These are phyloP conservation scores for Brassica juncea DNA, from an alignment of 345 rosid species.

Conservation along the genomic window DNA sequence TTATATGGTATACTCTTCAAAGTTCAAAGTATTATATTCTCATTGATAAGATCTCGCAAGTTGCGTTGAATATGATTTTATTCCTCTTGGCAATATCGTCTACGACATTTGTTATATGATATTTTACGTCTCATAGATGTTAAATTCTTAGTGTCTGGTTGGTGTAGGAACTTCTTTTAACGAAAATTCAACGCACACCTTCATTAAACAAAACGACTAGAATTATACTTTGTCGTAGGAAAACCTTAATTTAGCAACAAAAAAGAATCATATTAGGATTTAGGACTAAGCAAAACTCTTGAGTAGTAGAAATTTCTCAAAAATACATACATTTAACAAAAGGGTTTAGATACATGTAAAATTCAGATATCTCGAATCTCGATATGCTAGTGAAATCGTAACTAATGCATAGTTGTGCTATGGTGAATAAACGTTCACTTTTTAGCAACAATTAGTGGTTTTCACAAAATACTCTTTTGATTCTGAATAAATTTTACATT, in stretches of 20 bases:
- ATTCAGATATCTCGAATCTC: neutral
- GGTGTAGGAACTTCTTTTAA: neutral
- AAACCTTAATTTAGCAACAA: neutral
- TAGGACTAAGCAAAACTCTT: neutral
- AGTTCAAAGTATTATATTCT: neutral
- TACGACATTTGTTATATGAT: constrained; percentile 11
- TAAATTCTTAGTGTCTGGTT: constrained; percentile 4
- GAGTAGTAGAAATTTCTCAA: neutral
- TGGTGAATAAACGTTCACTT: neutral
- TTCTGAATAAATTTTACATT: too few relatives aligned
- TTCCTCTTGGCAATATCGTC: constrained; percentile 14
- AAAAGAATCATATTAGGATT: neutral
- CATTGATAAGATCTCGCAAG: constrained; percentile 6
- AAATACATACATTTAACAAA: neutral
- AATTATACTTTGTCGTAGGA: neutral
- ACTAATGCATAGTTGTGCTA: neutral
- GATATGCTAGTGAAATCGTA: neutral
- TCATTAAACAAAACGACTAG: neutral
- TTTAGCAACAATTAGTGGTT: neutral
- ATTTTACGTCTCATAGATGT: neutral
- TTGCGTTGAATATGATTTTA: neutral
- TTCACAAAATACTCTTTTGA: too few relatives aligned
- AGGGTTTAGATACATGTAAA: neutral
- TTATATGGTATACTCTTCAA: neutral
- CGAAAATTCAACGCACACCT: constrained; percentile 4